A percentile compares a stretch with the other conserved stretches of the same genome.
Evolutionary conservation across 2,329 filamentous ascomycete species (phyloP).

Genomic region (Metarhizium guizhouense): DNA sequence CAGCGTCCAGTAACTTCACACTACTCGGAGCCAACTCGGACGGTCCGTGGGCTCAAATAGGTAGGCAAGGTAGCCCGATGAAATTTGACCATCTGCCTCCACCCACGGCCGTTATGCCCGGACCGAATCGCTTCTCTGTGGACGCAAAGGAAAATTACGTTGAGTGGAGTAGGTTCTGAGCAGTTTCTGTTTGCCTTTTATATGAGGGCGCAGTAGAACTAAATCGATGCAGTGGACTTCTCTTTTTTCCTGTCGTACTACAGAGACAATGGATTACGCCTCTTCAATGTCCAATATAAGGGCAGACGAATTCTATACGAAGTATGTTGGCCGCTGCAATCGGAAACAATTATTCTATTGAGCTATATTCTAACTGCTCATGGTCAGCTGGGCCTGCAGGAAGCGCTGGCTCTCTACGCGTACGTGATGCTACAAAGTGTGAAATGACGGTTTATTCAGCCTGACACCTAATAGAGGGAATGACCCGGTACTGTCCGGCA

Average conservation of each 20-base stretch:
- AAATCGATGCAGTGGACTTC: constrained; percentile 29
- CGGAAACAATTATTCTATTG: background rate
- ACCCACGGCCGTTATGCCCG: constrained; percentile 7
- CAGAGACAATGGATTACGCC: constrained; percentile 34
- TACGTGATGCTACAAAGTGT: background rate
- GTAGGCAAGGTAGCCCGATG: constrained; percentile 25
- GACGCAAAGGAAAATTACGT: constrained; percentile 11
- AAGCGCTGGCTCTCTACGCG: constrained; percentile 45
- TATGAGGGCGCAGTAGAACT: background rate
- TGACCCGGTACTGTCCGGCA: constrained; percentile 36
- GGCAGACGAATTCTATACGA: constrained; percentile 48
- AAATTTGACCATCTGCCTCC: constrained; percentile 5
- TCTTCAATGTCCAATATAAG: constrained; percentile 45
- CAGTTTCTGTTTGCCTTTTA: background rate
- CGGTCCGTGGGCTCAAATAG: constrained; percentile 35
- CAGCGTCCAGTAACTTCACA: constrained; percentile 31
- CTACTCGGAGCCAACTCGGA: constrained; percentile 38
- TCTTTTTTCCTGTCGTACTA: constrained; percentile 40
- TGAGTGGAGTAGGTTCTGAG: constrained; percentile 6
- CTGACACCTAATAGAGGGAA: constrained; percentile 16
- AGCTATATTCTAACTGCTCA: background rate
- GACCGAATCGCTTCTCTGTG: constrained; percentile 6
- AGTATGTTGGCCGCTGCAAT: background rate
- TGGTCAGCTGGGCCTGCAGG: constrained; percentile 36
- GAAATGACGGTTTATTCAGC: background rate